Base-by-base conservation (phyloP, 2,329 filamentous ascomycete genomes). In the Penicillium sp. region DNA sequence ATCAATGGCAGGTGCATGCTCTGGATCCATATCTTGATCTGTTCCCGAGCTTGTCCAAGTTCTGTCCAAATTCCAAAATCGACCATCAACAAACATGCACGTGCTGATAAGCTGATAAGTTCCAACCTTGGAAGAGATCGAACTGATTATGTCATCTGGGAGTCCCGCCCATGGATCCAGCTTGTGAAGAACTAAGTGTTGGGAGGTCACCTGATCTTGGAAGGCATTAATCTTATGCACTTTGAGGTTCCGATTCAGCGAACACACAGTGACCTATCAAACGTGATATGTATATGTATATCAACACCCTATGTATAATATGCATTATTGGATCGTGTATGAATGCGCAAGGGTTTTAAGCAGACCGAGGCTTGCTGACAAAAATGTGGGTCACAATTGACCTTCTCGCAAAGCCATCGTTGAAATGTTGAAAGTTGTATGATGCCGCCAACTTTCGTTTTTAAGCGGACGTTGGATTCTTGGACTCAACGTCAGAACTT, bases 81-180 rank as follows among this genome's bases (percentile, higher is more conserved):
- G 21, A 37, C 15, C 32, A 21, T 42, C 48, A 50, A 50, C 43
- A 50, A 46, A 37, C 15, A 47, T 6, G 4, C 48, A 50, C 48
- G 48, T 50, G 48, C 5, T 8, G 48, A 50, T 48, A 48, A 48
- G 22, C 13, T 1, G 44, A 35, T 44, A 35, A 22, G 13, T 2
- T 17, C 17, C 17, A n/a, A n/a, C n/a, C n/a, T n/a, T n/a, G n/a
- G n/a, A 17, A 17, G 26, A 13, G 13, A 17, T 5, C 8, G 6
- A 26, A 9, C 12, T 13, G 39, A 28, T 19, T 29, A 41, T 41
- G 39, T 28, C 39, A 41, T 28, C 38, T 6, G 2, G 22, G 7
- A 9, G 5, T 10, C 17, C 17, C 17, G 17, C 28, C 28, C 28
- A 29, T 24, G 22, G 17, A 17, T 17, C 17, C 22, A 24, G 6